Evolutionary conservation across 352 stramenopile genomes (phyloP), one percentile per base, ranked within the genome.

Genomic region (Phytophthora palmivora): DNA sequence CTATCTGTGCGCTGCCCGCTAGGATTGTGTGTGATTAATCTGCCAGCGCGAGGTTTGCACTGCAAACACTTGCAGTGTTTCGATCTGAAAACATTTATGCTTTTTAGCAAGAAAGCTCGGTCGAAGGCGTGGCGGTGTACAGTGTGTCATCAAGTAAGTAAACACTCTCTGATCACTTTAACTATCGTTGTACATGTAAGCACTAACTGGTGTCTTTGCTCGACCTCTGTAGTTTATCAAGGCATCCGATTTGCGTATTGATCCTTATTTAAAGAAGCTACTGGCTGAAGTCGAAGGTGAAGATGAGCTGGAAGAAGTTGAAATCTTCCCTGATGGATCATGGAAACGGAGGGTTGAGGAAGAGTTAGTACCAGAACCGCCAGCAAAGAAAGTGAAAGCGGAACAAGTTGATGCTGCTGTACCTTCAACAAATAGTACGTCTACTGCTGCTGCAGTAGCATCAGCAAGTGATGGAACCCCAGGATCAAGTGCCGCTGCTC

Each of bases 1-100:
- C 74, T 97, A n/a, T 96, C 88, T 9, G 78, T 96, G n/a, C 86
- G 87, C 18, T 97, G 89, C 78, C 89, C 89, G 4, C 68, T 97
- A 9, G 87, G 89, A 0, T 57, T 97, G 14, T 89, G 87, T 26
- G 81, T 92, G 21, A 98, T 98, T 45, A 74, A 89, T 49, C 76
- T 91, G 21, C 95, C 96, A 11, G 95, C 95, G 12, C 76, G 96
- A 34, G 94, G 94, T 9, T 67, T 88, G 30, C 58, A 96, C 63
- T 99, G 96, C 67, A 96, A 92, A 51, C 96, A 99, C 64, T 76
- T 98, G 49, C 94, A 98, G 82, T 99, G 96, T 68, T 98, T 99
- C 72, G 95, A 99, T 70, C 70, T 99, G 24, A 79, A 65, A 58
- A 98, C 89, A 3, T 99, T 97, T 65, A 68, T 99, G 18, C 67